Conservation (phyloP, 257 asterid genomes). For the Lithospermum erythrorhizon region DNA sequence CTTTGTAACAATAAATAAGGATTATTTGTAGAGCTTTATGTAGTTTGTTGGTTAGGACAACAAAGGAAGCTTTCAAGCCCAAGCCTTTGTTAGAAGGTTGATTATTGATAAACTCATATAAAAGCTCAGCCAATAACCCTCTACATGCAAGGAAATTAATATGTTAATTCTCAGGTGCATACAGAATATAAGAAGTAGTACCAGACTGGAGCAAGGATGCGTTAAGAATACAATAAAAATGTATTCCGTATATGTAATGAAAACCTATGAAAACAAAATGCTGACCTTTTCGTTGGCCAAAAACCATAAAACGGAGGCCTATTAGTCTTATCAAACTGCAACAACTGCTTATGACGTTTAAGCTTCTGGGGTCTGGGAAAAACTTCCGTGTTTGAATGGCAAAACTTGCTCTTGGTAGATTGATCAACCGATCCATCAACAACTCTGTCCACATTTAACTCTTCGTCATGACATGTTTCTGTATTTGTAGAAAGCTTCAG, state of each 20-base stretch:
- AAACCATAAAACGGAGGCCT: conserved; percentile 97
- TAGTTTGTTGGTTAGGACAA: too few species aligned
- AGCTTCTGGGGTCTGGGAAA: conserved; percentile 21
- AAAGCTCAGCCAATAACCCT: not conserved
- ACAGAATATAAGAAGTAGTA: not conserved
- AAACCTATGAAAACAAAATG: not conserved
- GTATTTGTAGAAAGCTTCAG: conserved; percentile 59
- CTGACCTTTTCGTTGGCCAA: conserved; percentile 71
- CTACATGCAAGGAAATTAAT: not conserved
- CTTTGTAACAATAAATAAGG: not conserved
- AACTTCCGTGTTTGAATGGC: conserved; percentile 18
- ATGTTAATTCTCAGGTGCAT: not conserved
- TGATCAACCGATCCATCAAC: conserved; percentile 47
- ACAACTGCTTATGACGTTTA: conserved; percentile 36
- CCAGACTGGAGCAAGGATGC: not conserved
- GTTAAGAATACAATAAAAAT: not conserved
- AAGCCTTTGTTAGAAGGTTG: too few species aligned
- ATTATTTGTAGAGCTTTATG: not conserved
- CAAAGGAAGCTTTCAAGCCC: too few species aligned
- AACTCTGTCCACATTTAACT: conserved; percentile 32
- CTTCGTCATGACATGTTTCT: conserved; percentile 42
- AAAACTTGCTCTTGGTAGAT: conserved; percentile 18
- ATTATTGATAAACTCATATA: too few species aligned
- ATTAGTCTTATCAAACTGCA: conserved; percentile 84
- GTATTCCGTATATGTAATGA: not conserved